Conservation (phyloP, 1,284 basidiomycete species). For the Sporisorium scitamineum region DNA sequence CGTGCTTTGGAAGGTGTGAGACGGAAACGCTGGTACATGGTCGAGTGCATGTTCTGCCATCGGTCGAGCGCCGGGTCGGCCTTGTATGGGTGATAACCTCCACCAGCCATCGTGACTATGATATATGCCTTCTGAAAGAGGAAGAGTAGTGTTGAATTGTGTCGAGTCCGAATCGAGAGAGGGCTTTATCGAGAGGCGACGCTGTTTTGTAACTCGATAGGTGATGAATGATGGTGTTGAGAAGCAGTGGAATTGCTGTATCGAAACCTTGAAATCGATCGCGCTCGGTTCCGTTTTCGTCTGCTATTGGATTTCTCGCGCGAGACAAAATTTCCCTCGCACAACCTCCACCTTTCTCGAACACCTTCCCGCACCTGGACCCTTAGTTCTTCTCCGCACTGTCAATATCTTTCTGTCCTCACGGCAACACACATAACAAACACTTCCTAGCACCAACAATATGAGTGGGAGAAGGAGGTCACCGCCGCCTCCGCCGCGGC, state of each 20-base stretch:
- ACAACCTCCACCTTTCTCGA: conserved; percentile 22
- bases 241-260: conserved; percentile 4
- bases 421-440: not conserved
- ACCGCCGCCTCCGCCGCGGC: conserved; percentile 28
- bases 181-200: not conserved
- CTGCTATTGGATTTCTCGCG: conserved; percentile 13
- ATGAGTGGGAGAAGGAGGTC: conserved; percentile 34
- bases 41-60: conserved; percentile 66
- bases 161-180: not conserved
- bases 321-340: conserved; percentile 7
- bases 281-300: conserved; percentile 35
- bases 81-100: conserved; percentile 64
- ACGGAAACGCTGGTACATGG: conserved; percentile 66
- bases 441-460: not conserved
- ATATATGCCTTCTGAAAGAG: not conserved
- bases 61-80: conserved; percentile 64
- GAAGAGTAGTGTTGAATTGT: not conserved
- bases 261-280: conserved; percentile 21
- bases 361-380: conserved; percentile 7
- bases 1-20: conserved; percentile 56
- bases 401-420: too few species aligned
- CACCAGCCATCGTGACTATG: conserved; percentile 59
- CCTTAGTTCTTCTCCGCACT: conserved; percentile 2
- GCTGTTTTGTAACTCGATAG: not conserved
- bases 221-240: conserved; percentile 8